Evolutionary conservation across 176 grass and related monocot species (phyloP).

Genomic region (Triticum aestivum): DNA sequence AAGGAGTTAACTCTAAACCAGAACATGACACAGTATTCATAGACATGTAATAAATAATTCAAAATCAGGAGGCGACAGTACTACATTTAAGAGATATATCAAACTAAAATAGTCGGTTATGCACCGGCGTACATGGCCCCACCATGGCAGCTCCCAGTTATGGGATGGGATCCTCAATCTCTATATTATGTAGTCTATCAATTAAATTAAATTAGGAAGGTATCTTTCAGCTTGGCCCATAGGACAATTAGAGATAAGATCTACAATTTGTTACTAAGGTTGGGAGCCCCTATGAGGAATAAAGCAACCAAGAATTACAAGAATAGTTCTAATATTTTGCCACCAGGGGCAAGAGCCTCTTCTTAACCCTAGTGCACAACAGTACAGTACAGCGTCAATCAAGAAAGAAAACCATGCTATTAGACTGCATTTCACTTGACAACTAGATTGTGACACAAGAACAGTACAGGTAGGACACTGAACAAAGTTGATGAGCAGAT

Average conservation of each 20-base stretch:
- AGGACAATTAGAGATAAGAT: not conserved
- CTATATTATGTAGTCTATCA: not conserved
- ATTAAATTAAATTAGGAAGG: not conserved
- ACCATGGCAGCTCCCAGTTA: not conserved
- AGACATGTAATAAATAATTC: not conserved
- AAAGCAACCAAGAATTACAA: not conserved
- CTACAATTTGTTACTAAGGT: not conserved
- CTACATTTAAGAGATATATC: not conserved
- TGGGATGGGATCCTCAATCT: not conserved
- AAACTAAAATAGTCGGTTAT: not conserved
- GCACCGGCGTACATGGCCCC: not conserved
- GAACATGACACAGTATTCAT: not conserved
- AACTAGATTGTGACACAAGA: conserved; percentile 11
- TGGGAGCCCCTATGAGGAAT: not conserved
- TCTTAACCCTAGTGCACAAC: not conserved
- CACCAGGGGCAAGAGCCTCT: not conserved
- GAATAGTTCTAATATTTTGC: not conserved
- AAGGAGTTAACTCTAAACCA: not conserved
- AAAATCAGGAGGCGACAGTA: conserved; percentile 13
- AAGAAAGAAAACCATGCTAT: not conserved
- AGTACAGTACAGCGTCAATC: not conserved
- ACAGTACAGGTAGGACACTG: conserved; percentile 6
- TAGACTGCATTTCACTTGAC: conserved; percentile 7
- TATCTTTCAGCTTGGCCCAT: not conserved
- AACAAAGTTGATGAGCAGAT: conserved; percentile 6